phyloP scores from a whole-genome alignment of 2,329 filamentous ascomycete genomes.

The Sordariomycetes sp. region DNA sequence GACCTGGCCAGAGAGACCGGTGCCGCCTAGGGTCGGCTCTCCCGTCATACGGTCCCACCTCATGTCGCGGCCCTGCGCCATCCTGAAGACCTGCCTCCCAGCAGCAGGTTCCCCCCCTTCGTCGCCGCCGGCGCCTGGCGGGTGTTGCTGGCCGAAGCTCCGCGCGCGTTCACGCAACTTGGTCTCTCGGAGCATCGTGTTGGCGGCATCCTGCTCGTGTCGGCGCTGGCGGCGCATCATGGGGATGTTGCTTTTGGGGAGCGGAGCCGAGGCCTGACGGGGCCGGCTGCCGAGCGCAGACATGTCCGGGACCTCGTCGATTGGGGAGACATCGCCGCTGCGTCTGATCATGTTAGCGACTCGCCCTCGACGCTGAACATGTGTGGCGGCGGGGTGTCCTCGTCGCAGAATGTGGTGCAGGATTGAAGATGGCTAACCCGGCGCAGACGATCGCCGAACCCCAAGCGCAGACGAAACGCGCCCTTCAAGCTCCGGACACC shows the following conservation, averaged over 20 bases:
- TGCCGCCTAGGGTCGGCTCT: constrained; percentile 44
- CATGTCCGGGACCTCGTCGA: constrained; percentile 28
- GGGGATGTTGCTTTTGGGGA: constrained; percentile 27
- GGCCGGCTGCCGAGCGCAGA: constrained; percentile 12
- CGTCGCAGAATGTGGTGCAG: too few relatives aligned
- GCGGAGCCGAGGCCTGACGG: not conserved
- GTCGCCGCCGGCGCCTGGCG: constrained; percentile 12
- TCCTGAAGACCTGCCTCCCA: constrained; percentile 8
- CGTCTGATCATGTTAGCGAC: not conserved
- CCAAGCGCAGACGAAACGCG: not conserved
- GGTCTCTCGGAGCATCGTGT: constrained; percentile 21
- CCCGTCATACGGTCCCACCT: constrained; percentile 56
- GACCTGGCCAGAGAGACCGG: constrained; percentile 41
- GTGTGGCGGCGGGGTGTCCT: not conserved
- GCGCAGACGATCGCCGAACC: not conserved
- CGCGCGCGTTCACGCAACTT: constrained; percentile 21
- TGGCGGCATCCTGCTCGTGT: constrained; percentile 25
- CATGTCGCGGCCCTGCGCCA: constrained; percentile 19
- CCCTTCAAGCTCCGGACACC: not conserved
- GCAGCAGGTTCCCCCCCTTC: constrained; percentile 7
- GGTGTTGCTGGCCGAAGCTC: not conserved
- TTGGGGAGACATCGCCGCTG: constrained; percentile 34
- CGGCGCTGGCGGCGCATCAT: constrained; percentile 37
- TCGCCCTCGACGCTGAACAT: not conserved
- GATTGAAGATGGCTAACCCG: not conserved